Base-by-base conservation (phyloP, 441 rosid genomes). In the Hura crepitans region DNA sequence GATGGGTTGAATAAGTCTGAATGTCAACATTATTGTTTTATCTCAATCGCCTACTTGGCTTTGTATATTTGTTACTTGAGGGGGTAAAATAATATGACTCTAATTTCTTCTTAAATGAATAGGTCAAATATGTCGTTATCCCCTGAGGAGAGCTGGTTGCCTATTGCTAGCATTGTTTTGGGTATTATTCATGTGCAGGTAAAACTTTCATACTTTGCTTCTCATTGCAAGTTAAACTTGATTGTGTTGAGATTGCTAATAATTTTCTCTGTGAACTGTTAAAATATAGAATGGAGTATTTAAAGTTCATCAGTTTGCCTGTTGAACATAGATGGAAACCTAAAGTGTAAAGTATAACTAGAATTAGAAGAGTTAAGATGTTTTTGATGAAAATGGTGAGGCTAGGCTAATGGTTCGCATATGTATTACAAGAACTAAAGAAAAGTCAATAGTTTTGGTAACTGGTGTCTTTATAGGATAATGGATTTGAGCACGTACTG, bases 121-220 rank as follows among this genome's bases (percentile, higher is more conserved):
- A n/a, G n/a, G n/a, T n/a, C n/a, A n/a, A n/a, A n/a, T n/a, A n/a
- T n/a, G n/a, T n/a, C n/a, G n/a, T n/a, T n/a, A n/a, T n/a, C n/a
- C n/a, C n/a, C n/a, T n/a, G 92, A 90, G 50, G 99, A 94, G 57
- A 90, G 92, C 74, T 94, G 97, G 99, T 80, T 92, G 79, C 97
- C n/a, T n/a, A 77, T 94, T 79, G 85, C 97, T 62, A 90, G 99
- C 84, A 92, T 94, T 37, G 45, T 92, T 57, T 74, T 90, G 57
- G 90, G 99, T 77, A 83, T 90, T 67, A 68, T 85, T 77, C 99
- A 94, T 72, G 85, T 94, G 69, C 99, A 94, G 99, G 97, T 92
- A 81, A 25, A 7, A 43, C 15, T 49, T 56, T 46, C n/a, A n/a
- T n/a, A n/a, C n/a, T n/a, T n/a, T n/a, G n/a, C n/a, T n/a, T n/a